Percentiles rank a stretch among this genome's conserved stretches.
phyloP scores from a whole-genome alignment of 179 eudicot species.

The Dionaea muscipula region DNA sequence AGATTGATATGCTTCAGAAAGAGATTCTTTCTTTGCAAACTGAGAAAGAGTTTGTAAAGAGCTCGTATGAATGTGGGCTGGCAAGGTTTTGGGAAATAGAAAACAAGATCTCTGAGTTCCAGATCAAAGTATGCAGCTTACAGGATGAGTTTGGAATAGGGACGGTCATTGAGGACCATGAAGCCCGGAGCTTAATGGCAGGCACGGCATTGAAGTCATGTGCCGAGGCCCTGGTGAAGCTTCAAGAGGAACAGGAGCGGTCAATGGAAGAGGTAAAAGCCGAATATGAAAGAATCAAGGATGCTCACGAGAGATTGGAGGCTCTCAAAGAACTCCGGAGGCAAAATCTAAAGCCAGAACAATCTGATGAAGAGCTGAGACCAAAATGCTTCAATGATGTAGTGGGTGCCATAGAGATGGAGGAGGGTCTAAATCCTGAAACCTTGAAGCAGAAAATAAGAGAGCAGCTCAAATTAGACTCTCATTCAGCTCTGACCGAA shows the following conservation, averaged over 20 bases:
- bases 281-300: slow-evolving; percentile 44
- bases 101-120: slow-evolving; percentile 47
- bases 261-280: slow-evolving; percentile 31
- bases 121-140: slow-evolving; percentile 35
- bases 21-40: slow-evolving; percentile 51
- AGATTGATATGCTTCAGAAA: slow-evolving; percentile 45
- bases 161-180: slow-evolving; percentile 62
- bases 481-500: slow-evolving; percentile 32
- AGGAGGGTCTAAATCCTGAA: slow-evolving; percentile 24
- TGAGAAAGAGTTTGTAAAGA: slow-evolving; percentile 53
- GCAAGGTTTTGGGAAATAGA: slow-evolving; percentile 60
- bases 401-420: slow-evolving; percentile 10
- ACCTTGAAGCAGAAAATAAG: slow-evolving; percentile 25
- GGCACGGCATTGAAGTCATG: slow-evolving; percentile 59
- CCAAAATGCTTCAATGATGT: slow-evolving; percentile 6
- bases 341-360: slow-evolving; percentile 6
- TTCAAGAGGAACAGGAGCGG: slow-evolving; percentile 43
- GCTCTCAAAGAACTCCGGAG: slow-evolving; percentile 25
- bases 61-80: slow-evolving; percentile 46
- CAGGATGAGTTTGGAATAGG: slow-evolving; percentile 77
- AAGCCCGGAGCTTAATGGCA: slow-evolving; percentile 63
- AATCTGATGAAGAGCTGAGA: not conserved
- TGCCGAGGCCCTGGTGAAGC: slow-evolving; percentile 40
- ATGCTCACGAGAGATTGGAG: slow-evolving; percentile 34
- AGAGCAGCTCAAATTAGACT: slow-evolving; percentile 29